A percentile compares a stretch with the other conserved stretches of the same genome.
These are phyloP conservation scores for Nectriaceae sp. DNA, from an alignment of 2,329 filamentous ascomycete species.

Conservation along the genomic window DNA sequence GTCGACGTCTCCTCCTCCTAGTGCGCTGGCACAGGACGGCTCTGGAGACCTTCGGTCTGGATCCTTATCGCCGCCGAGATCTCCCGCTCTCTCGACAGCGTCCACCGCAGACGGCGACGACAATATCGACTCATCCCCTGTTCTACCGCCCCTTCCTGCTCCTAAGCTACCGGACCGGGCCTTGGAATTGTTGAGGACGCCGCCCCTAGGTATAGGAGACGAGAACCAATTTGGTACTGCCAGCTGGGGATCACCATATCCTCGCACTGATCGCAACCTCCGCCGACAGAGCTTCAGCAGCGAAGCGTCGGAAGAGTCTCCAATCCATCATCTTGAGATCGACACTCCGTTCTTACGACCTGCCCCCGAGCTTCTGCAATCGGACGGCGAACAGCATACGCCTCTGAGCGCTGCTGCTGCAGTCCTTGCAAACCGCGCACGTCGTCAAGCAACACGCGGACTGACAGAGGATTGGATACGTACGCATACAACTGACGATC, in stretches of 20 bases:
- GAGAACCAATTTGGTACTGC: slow-evolving; percentile 63
- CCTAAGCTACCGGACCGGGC: slow-evolving; percentile 60
- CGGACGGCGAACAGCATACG: slow-evolving; percentile 29
- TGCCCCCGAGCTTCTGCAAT: slow-evolving; percentile 46
- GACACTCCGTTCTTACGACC: slow-evolving; percentile 64
- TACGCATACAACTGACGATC: slow-evolving; percentile 74
- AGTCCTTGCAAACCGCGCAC: slow-evolving; percentile 63
- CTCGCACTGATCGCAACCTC: slow-evolving; percentile 59
- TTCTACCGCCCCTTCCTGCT: slow-evolving; percentile 59
- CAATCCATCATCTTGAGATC: slow-evolving; percentile 62
- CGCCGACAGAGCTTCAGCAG: slow-evolving; percentile 57
- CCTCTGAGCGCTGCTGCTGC: slow-evolving; percentile 57
- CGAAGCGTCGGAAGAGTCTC: slow-evolving; percentile 60
- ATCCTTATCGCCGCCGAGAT: slow-evolving; percentile 42
- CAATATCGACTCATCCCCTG: slow-evolving; percentile 57
- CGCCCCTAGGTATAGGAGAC: slow-evolving; percentile 38
- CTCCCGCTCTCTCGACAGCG: slow-evolving; percentile 61
- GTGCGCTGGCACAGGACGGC: slow-evolving; percentile 64
- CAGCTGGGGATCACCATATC: slow-evolving; percentile 92
- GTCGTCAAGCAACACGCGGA: slow-evolving; percentile 56
- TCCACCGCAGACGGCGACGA: slow-evolving; percentile 62
- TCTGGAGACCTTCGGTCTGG: slow-evolving; percentile 39
- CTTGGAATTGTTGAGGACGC: slow-evolving; percentile 57
- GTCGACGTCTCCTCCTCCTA: slow-evolving; percentile 54
- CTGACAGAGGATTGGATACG: slow-evolving; percentile 86